Percentiles rank a stretch among this genome's conserved stretches.
Conservation (phyloP, 768 basidiomycete species). For the Suillus decipiens region DNA sequence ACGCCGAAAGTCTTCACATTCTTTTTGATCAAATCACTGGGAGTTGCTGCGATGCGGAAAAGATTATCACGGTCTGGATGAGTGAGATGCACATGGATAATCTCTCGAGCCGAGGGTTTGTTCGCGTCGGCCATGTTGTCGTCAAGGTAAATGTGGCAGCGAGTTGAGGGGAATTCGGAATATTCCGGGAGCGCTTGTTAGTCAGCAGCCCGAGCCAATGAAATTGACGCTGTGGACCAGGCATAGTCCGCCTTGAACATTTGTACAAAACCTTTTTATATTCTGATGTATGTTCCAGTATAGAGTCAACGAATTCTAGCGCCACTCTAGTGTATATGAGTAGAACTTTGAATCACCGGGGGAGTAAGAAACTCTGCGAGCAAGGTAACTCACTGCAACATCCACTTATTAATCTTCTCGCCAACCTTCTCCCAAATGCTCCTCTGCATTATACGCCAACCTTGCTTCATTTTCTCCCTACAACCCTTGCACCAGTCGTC, state of each 20-base stretch:
- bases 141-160: background rate
- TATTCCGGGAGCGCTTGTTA: background rate
- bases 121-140: background rate
- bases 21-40: constrained; percentile 15
- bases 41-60: constrained; percentile 13
- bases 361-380: background rate
- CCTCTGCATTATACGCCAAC: background rate
- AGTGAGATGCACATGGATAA: constrained; percentile 12
- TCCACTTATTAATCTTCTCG: background rate
- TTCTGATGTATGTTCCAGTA: background rate
- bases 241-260: background rate
- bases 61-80: constrained; percentile 15
- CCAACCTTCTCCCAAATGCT: constrained; percentile 1
- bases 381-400: background rate
- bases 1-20: constrained; percentile 8
- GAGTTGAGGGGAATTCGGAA: background rate
- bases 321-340: background rate
- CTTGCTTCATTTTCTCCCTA: constrained; percentile 22
- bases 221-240: no score
- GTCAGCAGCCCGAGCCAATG: no score
- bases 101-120: background rate
- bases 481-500: constrained; percentile 37
- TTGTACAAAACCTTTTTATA: background rate
- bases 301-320: background rate
- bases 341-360: background rate